Percentiles rank a stretch among this genome's conserved stretches.
Conservation (phyloP, 2,329 filamentous ascomycete species). For the Zymoseptoria ardabiliae region DNA sequence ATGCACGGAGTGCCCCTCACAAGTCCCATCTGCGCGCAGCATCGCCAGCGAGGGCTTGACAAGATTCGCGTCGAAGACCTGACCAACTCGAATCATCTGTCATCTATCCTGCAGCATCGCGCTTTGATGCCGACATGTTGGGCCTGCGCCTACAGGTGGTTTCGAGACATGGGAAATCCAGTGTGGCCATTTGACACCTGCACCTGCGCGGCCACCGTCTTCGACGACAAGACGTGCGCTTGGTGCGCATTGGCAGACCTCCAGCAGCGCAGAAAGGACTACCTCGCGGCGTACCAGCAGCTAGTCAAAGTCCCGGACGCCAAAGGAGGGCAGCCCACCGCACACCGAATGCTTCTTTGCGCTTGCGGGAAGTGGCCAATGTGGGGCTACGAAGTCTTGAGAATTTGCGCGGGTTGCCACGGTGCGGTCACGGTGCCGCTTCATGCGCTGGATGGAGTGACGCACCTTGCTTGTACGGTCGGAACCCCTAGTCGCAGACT, state of each 20-base stretch:
- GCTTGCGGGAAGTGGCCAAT: background rate
- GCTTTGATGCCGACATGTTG: background rate
- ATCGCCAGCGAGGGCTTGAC: background rate
- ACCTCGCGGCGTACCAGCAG: background rate
- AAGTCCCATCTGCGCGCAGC: background rate
- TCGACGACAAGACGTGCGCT: background rate
- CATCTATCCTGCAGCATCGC: background rate
- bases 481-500: background rate
- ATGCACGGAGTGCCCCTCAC: background rate
- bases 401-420: background rate
- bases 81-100: background rate
- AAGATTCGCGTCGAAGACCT: background rate
- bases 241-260: background rate
- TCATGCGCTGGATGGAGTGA: background rate
- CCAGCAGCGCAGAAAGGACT: background rate
- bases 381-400: background rate
- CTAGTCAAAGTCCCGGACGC: background rate
- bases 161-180: background rate
- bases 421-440: background rate
- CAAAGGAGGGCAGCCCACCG: background rate
- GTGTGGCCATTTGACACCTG: background rate
- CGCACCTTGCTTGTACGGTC: background rate
- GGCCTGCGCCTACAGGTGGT: background rate
- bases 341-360: background rate
- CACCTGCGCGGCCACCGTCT: background rate